phyloP scores from a whole-genome alignment of 768 basidiomycete genomes.

The Lyophyllum atratum region DNA sequence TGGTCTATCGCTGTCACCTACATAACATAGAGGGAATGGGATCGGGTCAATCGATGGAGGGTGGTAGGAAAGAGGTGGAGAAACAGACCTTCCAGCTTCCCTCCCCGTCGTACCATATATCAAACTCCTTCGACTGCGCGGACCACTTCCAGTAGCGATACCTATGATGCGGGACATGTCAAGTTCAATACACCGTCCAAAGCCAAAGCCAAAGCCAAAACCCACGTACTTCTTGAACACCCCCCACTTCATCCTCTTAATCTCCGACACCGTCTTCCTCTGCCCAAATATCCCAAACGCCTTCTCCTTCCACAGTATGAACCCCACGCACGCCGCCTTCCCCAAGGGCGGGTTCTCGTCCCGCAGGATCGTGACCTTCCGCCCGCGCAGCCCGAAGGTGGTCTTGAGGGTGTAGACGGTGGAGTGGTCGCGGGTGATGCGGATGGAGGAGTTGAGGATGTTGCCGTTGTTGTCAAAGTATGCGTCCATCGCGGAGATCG shows the following conservation, averaged over 20 bases:
- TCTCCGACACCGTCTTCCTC: conserved; percentile 38
- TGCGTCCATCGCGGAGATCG: conserved; percentile 42
- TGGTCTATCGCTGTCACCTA: conserved; percentile 23
- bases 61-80: not conserved
- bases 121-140: conserved; percentile 44
- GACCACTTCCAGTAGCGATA: conserved; percentile 47
- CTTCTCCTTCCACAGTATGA: conserved; percentile 54
- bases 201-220: not conserved
- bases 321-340: conserved; percentile 38
- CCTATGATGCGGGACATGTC: conserved; percentile 22
- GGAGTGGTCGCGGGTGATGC: conserved; percentile 44
- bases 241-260: conserved; percentile 38
- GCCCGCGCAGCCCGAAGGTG: conserved; percentile 41
- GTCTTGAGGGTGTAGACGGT: conserved; percentile 46
- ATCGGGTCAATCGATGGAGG: not conserved
- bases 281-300: conserved; percentile 46
- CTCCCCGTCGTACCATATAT: conserved; percentile 39
- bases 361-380: conserved; percentile 44
- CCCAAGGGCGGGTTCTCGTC: conserved; percentile 48
- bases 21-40: not conserved
- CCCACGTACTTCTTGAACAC: conserved; percentile 30
- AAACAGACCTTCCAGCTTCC: conserved; percentile 41
- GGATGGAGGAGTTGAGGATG: conserved; percentile 46
- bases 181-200: not conserved
- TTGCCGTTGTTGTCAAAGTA: conserved; percentile 52